phyloP scores from a whole-genome alignment of 2,329 filamentous ascomycete genomes.

The Cadophora sp. region DNA sequence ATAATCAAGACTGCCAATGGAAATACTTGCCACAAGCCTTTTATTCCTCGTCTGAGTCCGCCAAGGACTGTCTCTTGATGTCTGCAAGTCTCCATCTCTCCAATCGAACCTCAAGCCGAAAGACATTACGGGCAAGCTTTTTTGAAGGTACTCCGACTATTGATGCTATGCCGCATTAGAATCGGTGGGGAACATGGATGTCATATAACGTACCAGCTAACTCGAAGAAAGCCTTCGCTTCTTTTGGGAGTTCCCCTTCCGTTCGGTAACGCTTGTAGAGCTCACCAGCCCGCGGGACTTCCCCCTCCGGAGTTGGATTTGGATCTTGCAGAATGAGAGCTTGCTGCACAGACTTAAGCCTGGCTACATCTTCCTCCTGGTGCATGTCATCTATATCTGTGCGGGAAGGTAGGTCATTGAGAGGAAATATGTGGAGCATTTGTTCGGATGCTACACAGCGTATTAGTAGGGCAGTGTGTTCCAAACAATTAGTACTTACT shows the following conservation, averaged over 20 bases:
- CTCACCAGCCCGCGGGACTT: constrained; percentile 44
- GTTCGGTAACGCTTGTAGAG: constrained; percentile 47
- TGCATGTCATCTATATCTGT: constrained; percentile 37
- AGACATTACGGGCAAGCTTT: constrained; percentile 38
- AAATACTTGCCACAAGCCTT: not conserved
- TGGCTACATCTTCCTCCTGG: constrained; percentile 27
- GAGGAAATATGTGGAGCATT: constrained; percentile 46
- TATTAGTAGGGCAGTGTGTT: not conserved
- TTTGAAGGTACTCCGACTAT: constrained; percentile 38
- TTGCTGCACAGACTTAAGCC: constrained; percentile 39
- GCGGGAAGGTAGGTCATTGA: constrained; percentile 34
- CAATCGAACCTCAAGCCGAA: constrained; percentile 39
- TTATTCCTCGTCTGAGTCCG: not conserved
- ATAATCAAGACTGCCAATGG: too few relatives aligned
- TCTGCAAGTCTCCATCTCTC: constrained; percentile 40
- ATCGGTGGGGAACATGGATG: not conserved
- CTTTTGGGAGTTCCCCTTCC: constrained; percentile 51
- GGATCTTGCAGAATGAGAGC: constrained; percentile 39
- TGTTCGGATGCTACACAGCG: constrained; percentile 41
- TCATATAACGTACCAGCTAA: constrained; percentile 47
- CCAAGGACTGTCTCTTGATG: constrained; percentile 28
- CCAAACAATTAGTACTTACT: constrained; percentile 41
- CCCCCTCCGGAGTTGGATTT: constrained; percentile 32
- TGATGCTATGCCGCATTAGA: constrained; percentile 33
- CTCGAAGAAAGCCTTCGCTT: constrained; percentile 51